Evolutionary conservation across 805 yeast genomes (phyloP).

Genomic region (Maudiozyma pseudohumilis): DNA sequence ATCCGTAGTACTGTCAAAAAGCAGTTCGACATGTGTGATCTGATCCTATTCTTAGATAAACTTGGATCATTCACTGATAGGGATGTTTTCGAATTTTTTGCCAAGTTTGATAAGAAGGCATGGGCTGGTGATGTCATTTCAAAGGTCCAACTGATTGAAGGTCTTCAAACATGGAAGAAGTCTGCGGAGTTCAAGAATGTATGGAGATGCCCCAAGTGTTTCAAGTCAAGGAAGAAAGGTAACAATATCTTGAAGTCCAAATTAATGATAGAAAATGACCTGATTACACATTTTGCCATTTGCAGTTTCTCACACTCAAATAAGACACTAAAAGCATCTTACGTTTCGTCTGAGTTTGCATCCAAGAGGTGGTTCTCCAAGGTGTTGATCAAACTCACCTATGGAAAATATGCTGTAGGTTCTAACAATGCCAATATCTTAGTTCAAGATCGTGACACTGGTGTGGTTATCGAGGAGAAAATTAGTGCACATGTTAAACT

Average conservation of each 20-base stretch:
- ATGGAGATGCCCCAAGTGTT: constrained; percentile 75
- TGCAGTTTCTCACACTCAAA: constrained; percentile 69
- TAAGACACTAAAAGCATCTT: constrained; percentile 53
- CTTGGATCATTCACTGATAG: constrained; percentile 40
- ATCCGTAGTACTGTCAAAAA: constrained; percentile 36
- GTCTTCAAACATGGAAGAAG: constrained; percentile 34
- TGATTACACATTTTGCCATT: constrained; percentile 78
- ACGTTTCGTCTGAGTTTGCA: constrained; percentile 73
- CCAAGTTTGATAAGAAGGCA: constrained; percentile 34
- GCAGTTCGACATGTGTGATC: constrained; percentile 39
- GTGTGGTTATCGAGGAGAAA: constrained; percentile 84
- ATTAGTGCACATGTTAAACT: constrained; percentile 81
- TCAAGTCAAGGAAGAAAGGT: constrained; percentile 43
- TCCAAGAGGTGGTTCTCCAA: constrained; percentile 84
- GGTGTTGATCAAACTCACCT: constrained; percentile 70
- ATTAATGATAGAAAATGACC: constrained; percentile 39
- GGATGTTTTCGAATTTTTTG: constrained; percentile 46
- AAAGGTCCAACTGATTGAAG: constrained; percentile 36
- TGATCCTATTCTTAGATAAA: constrained; percentile 49
- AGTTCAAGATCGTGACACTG: constrained; percentile 86
- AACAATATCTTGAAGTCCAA: constrained; percentile 30
- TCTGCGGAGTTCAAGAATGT: constrained; percentile 35
- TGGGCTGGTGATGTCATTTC: constrained; percentile 48
- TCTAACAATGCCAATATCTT: constrained; percentile 87
- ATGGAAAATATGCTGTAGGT: constrained; percentile 81